phyloP scores from a whole-genome alignment of 202 grass and related monocot genomes.

The Panicum hallii region DNA sequence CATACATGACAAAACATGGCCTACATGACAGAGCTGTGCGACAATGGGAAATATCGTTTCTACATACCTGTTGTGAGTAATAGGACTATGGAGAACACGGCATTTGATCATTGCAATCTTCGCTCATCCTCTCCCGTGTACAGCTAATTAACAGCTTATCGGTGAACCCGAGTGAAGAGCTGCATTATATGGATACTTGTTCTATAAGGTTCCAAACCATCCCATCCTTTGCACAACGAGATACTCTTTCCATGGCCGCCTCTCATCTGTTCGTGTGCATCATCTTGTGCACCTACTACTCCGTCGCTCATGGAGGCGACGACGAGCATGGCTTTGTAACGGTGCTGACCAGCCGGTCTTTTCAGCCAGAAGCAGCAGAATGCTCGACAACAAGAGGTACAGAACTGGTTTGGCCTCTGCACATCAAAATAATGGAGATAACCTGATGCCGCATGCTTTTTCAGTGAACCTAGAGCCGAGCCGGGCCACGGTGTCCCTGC shows the following conservation, averaged over 20 bases:
- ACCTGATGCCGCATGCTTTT: not conserved
- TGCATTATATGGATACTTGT: not conserved
- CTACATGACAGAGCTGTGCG: not conserved
- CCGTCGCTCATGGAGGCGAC: not conserved
- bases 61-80: not conserved
- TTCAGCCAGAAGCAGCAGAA: not conserved
- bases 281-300: not conserved
- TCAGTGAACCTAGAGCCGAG: not conserved
- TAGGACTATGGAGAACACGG: not conserved
- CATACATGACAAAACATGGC: not conserved
- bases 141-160: not conserved
- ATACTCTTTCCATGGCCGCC: not conserved
- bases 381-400: constrained; percentile 23
- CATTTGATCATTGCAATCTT: not conserved
- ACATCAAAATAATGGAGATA: not conserved
- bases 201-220: not conserved
- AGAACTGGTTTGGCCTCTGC: not conserved
- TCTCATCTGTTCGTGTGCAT: not conserved
- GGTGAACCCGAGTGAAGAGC: not conserved
- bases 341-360: not conserved
- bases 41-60: not conserved
- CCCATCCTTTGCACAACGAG: not conserved
- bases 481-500: not conserved
- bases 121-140: not conserved
- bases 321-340: not conserved